Conservation (phyloP, 2,329 filamentous ascomycete genomes). For the Meredithiella fracta region DNA sequence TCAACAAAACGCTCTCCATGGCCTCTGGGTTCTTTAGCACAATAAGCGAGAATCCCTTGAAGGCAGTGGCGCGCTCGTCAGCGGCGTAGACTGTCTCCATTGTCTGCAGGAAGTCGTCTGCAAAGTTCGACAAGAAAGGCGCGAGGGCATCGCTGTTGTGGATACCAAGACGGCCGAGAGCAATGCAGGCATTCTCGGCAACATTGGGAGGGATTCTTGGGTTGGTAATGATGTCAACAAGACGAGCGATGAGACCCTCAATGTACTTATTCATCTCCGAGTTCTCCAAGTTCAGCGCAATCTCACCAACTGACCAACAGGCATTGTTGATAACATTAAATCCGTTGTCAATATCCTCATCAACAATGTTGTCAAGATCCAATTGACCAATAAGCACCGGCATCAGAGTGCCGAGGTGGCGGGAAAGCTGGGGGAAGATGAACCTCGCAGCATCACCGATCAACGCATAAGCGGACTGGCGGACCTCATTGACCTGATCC, state of each 20-base stretch:
- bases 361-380: constrained; percentile 58
- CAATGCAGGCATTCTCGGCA: constrained; percentile 86
- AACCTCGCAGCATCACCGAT: constrained; percentile 91
- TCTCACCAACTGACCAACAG: constrained; percentile 92
- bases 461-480: constrained; percentile 88
- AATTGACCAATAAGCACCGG: constrained; percentile 76
- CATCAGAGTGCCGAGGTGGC: constrained; percentile 55
- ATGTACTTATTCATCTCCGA: constrained; percentile 63
- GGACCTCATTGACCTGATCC: constrained; percentile 77
- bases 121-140: constrained; percentile 63
- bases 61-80: constrained; percentile 86
- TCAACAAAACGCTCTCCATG: constrained; percentile 70
- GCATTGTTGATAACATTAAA: constrained; percentile 97
- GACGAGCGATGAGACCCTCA: constrained; percentile 57
- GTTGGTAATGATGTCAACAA: constrained; percentile 71
- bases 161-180: constrained; percentile 72
- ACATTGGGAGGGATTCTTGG: constrained; percentile 73
- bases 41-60: constrained; percentile 75
- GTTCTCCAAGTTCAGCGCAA: constrained; percentile 56
- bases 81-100: constrained; percentile 77
- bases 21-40: constrained; percentile 77
- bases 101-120: constrained; percentile 61
- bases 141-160: constrained; percentile 62
- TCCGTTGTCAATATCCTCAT: constrained; percentile 66
- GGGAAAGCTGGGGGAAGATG: constrained; percentile 66